These are phyloP conservation scores for Astraeus odoratus DNA, from an alignment of 768 basidiomycete species.

Conservation along the genomic window DNA sequence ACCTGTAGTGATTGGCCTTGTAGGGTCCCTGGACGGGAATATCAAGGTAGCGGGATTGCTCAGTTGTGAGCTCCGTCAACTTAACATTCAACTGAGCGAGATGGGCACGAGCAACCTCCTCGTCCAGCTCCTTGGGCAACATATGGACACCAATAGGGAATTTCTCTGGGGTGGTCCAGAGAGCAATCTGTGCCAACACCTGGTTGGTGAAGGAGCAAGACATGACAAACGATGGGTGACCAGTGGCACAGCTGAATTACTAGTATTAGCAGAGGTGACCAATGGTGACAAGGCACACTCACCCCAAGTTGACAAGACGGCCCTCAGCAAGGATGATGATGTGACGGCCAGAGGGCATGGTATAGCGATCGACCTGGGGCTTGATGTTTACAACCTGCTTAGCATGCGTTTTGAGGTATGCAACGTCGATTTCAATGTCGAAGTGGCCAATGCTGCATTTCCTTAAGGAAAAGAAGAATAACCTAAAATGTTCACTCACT, in stretches of 20 bases:
- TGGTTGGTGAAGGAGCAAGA: constrained; percentile 99
- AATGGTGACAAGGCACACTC: constrained; percentile 14
- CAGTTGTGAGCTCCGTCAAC: constrained; percentile 65
- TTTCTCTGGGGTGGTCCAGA: constrained; percentile 88
- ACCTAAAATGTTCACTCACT: constrained; percentile 47
- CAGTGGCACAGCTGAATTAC: constrained; percentile 76
- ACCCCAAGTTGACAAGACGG: constrained; percentile 98
- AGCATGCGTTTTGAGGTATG: constrained; percentile 95
- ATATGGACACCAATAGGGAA: constrained; percentile 99
- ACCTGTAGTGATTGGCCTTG: constrained; percentile 69
- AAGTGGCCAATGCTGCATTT: constrained; percentile 71
- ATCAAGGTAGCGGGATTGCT: constrained; percentile 88
- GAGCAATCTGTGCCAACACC: constrained; percentile 94
- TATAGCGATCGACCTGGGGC: constrained; percentile 98
- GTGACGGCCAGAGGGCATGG: constrained; percentile 88
- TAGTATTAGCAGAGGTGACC: constrained; percentile 5
- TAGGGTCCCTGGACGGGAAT: constrained; percentile 78
- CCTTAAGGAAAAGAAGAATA: constrained; percentile 7
- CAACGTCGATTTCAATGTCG: constrained; percentile 91
- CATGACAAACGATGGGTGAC: constrained; percentile 99
- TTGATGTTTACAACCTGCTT: constrained; percentile 83
- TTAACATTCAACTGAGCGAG: constrained; percentile 88
- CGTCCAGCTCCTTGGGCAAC: constrained; percentile 96
- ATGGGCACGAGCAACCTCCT: constrained; percentile 98
- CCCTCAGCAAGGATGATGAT: constrained; percentile 97